Evolutionary conservation across 2,329 filamentous ascomycete species (phyloP), one percentile per base, ranked within the genome.

Genomic region (Xylaria hypoxylon): DNA sequence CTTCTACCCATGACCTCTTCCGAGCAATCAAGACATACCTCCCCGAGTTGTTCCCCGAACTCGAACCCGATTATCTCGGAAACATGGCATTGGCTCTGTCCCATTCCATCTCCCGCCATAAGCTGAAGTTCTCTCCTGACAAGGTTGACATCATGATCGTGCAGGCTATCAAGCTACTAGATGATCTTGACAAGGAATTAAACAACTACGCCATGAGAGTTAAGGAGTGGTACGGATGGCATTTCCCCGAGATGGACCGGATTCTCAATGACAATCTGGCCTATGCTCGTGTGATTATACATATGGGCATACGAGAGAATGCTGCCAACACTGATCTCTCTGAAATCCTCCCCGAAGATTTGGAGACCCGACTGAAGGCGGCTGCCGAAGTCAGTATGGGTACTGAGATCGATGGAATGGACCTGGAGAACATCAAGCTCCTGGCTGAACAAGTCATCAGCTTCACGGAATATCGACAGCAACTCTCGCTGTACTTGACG

Each of bases 91-190:
- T 99, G 67, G 96, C 96, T 89, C 90, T 99, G 57, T 97, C 95
- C 40, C 96, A 99, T 84, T 97, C 94, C 63, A 90, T 99, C 76
- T 97, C 95, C 53, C 91, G 94, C 71, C 94, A 99, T 84, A 98
- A 97, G 87, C 89, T 99, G 77, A 97, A 97, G 86, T 99, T 99
- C 83, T 97, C 93, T 8, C 92, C 95, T 64, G 94, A 99, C 79
- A 99, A 99, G 86, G 95, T 99, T 73, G 96, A 99, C 79, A 96
- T 96, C 58, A 99, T 99, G 96, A 97, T 99, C 77, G 94, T 99
- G 65, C 96, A 99, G 83, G 94, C 94, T 64, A 96, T 99, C 78
- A 91, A 92, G 71, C 88, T 97, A 58, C 86, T 99, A 52, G 96
- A 99, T 78, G 96, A 99, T 71, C 85, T 99, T 68, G 96, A 99